A percentile compares a stretch with the other conserved stretches of the same genome.
Evolutionary conservation across 2,329 filamentous ascomycete species (phyloP).

Genomic region (Massarina eburnea): DNA sequence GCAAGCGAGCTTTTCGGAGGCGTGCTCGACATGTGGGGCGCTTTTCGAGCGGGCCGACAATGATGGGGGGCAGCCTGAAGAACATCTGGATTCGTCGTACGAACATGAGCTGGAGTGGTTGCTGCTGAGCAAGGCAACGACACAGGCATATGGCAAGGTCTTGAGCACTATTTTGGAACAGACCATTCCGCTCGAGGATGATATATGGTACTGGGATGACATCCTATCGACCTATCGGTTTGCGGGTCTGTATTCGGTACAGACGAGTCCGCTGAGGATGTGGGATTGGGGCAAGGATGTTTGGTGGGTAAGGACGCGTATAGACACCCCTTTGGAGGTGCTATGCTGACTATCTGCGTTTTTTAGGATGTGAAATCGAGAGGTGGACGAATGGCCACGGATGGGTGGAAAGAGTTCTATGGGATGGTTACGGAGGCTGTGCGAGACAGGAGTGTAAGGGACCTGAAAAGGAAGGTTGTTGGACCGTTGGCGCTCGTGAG

Average conservation of each 20-base stretch:
- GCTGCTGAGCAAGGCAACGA: conserved; percentile 83
- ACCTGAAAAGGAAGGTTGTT: conserved; percentile 71
- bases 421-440: conserved; percentile 75
- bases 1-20: conserved; percentile 46
- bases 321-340: too few relatives aligned
- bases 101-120: conserved; percentile 88
- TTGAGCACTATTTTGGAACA: conserved; percentile 77
- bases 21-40: conserved; percentile 41
- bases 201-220: conserved; percentile 96
- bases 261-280: conserved; percentile 77
- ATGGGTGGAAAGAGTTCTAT: conserved; percentile 69
- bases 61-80: conserved; percentile 24
- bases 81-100: conserved; percentile 46
- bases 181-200: conserved; percentile 79
- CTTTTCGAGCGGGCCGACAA: conserved; percentile 36
- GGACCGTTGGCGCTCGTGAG: conserved; percentile 77
- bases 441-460: conserved; percentile 68
- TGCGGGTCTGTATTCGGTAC: conserved; percentile 80
- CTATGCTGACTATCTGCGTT: too few relatives aligned
- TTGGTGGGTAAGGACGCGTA: too few relatives aligned
- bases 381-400: conserved; percentile 41
- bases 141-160: conserved; percentile 84
- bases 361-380: conserved; percentile 57
- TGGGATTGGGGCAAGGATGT: conserved; percentile 73
- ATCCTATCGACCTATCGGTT: conserved; percentile 76